Conservation (phyloP, 108 stramenopile genomes). For the Pseudonitzschia multistriata region DNA sequence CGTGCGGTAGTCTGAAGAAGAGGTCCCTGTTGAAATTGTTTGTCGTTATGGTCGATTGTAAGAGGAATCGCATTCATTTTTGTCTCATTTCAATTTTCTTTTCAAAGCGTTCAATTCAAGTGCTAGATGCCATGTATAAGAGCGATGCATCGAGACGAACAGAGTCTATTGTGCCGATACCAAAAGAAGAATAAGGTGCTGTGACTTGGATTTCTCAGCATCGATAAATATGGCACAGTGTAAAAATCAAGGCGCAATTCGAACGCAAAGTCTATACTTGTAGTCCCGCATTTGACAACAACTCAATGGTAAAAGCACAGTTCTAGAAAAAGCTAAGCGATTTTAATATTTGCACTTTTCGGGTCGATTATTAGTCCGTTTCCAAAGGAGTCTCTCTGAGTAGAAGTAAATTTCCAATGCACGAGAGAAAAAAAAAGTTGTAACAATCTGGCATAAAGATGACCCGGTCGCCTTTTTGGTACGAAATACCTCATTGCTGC, state of each 20-base stretch:
- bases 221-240: no score
- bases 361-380: neutral
- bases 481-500: neutral
- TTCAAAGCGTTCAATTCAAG: constrained; percentile 9
- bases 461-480: neutral
- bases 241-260: no score
- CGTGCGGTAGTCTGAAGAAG: neutral
- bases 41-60: no score
- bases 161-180: constrained; percentile 7
- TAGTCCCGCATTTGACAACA: no score
- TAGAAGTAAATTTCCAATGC: neutral
- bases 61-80: neutral
- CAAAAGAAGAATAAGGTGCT: neutral
- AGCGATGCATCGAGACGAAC: constrained; percentile 42
- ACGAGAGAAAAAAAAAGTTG: neutral
- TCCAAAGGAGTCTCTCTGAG: neutral
- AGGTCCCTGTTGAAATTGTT: no score
- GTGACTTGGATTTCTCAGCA: neutral
- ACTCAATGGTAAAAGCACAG: neutral
- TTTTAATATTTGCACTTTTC: neutral
- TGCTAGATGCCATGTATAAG: constrained; percentile 67
- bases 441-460: neutral
- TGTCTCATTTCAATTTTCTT: neutral
- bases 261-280: no score
- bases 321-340: neutral